Evolutionary conservation across 2,329 filamentous ascomycete species (phyloP).

Genomic region (Nothopassalora personata): DNA sequence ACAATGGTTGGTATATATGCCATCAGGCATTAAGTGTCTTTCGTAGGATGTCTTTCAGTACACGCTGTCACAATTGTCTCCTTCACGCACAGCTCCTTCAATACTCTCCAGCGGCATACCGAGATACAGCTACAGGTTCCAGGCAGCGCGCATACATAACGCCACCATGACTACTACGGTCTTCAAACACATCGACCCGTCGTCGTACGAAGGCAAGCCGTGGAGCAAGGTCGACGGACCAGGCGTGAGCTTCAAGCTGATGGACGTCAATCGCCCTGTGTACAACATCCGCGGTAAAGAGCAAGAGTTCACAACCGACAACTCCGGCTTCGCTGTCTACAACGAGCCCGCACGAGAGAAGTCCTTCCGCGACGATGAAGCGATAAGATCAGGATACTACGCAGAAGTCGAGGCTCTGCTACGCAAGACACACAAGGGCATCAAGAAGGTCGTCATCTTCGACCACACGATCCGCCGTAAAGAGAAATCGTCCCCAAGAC

Average conservation of each 20-base stretch:
- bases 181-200: constrained; percentile 58
- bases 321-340: constrained; percentile 55
- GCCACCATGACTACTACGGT: constrained; percentile 52
- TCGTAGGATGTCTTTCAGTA: background rate
- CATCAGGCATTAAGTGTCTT: background rate
- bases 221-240: constrained; percentile 62
- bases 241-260: constrained; percentile 49
- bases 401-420: constrained; percentile 56
- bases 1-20: background rate
- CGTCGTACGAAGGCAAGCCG: constrained; percentile 46
- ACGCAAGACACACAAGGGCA: constrained; percentile 48
- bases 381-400: constrained; percentile 56
- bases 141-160: background rate
- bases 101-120: background rate
- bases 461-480: constrained; percentile 64
- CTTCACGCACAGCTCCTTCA: background rate
- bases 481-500: constrained; percentile 51
- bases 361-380: constrained; percentile 51
- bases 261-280: constrained; percentile 45
- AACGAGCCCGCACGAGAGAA: constrained; percentile 50
- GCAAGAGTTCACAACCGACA: constrained; percentile 51
- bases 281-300: constrained; percentile 51
- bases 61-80: background rate
- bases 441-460: constrained; percentile 62
- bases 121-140: background rate